Evolutionary conservation across 2,329 filamentous ascomycete species (phyloP).

Genomic region (Aspergillus alliaceus): DNA sequence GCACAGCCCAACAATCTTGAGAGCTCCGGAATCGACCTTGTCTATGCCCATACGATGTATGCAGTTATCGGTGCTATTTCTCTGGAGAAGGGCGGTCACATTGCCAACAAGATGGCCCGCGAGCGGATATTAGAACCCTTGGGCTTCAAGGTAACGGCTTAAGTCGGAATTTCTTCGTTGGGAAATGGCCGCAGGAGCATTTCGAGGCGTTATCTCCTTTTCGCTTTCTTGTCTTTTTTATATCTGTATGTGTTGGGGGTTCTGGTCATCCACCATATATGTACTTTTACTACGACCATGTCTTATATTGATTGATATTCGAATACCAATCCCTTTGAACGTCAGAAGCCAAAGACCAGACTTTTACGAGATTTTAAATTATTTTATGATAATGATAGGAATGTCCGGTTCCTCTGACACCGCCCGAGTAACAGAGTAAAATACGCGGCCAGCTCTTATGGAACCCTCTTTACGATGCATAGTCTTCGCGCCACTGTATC

Average conservation of each 20-base stretch:
- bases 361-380: conserved; percentile 14
- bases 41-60: conserved; percentile 76
- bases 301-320: conserved; percentile 22
- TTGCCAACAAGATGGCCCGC: conserved; percentile 71
- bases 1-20: conserved; percentile 64
- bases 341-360: background rate
- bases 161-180: conserved; percentile 17
- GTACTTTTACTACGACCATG: conserved; percentile 34
- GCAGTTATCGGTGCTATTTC: conserved; percentile 86
- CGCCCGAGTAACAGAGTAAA: conserved; percentile 68
- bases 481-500: conserved; percentile 62
- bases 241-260: conserved; percentile 20
- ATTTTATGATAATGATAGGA: conserved; percentile 10
- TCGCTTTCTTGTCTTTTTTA: conserved; percentile 19
- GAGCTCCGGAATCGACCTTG: conserved; percentile 70
- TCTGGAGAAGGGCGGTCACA: conserved; percentile 79
- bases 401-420: conserved; percentile 84
- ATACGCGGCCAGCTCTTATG: conserved; percentile 74
- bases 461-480: conserved; percentile 52
- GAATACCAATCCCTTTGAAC: conserved; percentile 22
- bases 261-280: conserved; percentile 26
- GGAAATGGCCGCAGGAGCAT: conserved; percentile 34
- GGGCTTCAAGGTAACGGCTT: conserved; percentile 36
- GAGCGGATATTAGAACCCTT: conserved; percentile 69
- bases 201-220: conserved; percentile 35